Conservation (phyloP, 345 rosid species). For the Sonneratia caseolaris region DNA sequence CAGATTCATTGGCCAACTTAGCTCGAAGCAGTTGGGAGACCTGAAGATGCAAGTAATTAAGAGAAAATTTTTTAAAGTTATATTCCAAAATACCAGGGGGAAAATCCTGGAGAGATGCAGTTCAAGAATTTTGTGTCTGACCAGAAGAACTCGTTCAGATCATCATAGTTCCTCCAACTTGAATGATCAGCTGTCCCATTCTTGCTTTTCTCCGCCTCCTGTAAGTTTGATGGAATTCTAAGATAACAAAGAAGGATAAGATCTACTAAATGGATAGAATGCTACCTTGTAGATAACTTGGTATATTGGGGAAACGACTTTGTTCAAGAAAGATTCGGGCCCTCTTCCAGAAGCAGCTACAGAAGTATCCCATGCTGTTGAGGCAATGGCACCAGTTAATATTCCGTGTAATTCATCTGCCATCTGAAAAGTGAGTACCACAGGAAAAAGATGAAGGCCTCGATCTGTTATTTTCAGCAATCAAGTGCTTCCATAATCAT, state of each 20-base stretch:
- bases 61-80: background rate
- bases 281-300: conserved; percentile 48
- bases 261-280: conserved; percentile 8
- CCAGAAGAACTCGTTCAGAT: conserved; percentile 92
- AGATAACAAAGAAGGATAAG: conserved; percentile 4
- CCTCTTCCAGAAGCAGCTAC: conserved; percentile 59
- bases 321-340: conserved; percentile 55
- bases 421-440: conserved; percentile 39
- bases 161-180: conserved; percentile 98
- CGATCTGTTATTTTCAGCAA: background rate
- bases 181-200: conserved; percentile 79
- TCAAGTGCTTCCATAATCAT: background rate
- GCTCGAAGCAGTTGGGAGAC: conserved; percentile 75
- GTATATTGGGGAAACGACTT: conserved; percentile 82
- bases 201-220: conserved; percentile 82
- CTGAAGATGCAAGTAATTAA: conserved; percentile 23
- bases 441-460: background rate
- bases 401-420: conserved; percentile 76
- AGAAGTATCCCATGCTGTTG: conserved; percentile 47
- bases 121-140: conserved; percentile 13
- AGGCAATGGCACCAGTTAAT: conserved; percentile 43
- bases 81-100: background rate
- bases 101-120: conserved; percentile 9
- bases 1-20: conserved; percentile 86
- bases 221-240: conserved; percentile 19